Evolutionary conservation across 176 grass and related monocot species (phyloP).

Genomic region (Eleusine coracana): DNA sequence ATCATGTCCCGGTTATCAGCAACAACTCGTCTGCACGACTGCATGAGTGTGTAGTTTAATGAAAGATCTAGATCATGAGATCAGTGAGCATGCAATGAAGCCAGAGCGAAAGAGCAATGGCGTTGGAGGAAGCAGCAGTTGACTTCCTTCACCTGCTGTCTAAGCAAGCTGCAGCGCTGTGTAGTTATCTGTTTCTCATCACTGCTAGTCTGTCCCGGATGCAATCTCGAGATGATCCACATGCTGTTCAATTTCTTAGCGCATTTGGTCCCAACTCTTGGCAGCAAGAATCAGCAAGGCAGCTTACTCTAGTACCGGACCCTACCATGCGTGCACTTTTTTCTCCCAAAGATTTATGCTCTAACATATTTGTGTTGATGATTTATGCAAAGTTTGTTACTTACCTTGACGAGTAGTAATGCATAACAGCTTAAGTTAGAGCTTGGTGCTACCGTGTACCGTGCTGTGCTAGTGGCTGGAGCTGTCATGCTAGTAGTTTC

Average conservation of each 20-base stretch:
- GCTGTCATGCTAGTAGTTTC: slow-evolving; percentile 11
- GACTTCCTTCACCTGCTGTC: slow-evolving; percentile 17
- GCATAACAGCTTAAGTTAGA: neutral
- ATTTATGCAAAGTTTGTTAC: neutral
- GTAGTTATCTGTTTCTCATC: slow-evolving; percentile 2
- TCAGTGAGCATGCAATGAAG: slow-evolving; percentile 11
- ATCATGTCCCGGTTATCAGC: neutral
- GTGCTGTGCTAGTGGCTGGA: neutral
- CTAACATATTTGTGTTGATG: neutral
- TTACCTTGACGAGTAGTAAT: neutral
- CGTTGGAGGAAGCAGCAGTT: slow-evolving; percentile 1
- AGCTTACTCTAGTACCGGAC: neutral
- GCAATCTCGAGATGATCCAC: slow-evolving; percentile 22
- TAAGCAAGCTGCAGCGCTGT: neutral
- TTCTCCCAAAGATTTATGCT: neutral
- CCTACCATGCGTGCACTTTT: neutral
- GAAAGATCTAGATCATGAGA: slow-evolving; percentile 8
- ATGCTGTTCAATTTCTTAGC: slow-evolving; percentile 2
- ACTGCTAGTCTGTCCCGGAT: slow-evolving; percentile 2
- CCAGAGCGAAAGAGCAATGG: neutral
- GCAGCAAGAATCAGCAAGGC: slow-evolving; percentile 31
- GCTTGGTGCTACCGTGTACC: too few relatives aligned
- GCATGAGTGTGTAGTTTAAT: slow-evolving; percentile 34
- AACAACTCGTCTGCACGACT: slow-evolving; percentile 20
- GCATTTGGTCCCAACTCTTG: neutral